phyloP scores from a whole-genome alignment of 345 rosid genomes.

The Corchorus olitorius region DNA sequence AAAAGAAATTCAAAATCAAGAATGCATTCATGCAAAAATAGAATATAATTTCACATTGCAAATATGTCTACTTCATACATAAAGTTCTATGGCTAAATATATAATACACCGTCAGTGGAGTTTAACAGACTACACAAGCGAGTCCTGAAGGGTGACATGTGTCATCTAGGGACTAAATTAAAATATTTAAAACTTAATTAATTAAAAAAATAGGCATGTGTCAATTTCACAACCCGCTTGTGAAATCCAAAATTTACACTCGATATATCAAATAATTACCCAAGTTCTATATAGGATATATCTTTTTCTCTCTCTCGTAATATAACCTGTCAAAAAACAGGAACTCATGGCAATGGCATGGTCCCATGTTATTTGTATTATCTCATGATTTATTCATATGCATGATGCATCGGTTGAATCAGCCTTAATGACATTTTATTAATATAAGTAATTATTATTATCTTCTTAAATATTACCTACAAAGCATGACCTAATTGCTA shows the following conservation, averaged over 20 bases:
- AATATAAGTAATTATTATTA: not conserved
- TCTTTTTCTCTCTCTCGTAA: not conserved
- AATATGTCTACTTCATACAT: not conserved
- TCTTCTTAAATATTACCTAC: not conserved
- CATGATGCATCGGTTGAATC: not conserved
- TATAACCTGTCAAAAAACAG: not conserved
- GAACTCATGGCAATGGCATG: not conserved
- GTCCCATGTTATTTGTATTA: conserved; percentile 5
- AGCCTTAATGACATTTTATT: not conserved
- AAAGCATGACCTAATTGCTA: not conserved
- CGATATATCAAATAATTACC: too few species aligned
- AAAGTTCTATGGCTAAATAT: too few species aligned
- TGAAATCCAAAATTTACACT: too few species aligned
- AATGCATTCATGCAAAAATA: not conserved
- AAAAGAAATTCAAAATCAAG: too few species aligned
- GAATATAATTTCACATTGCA: not conserved
- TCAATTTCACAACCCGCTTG: too few species aligned
- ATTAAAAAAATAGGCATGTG: too few species aligned
- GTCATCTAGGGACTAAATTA: too few species aligned
- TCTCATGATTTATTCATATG: not conserved
- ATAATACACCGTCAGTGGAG: too few species aligned
- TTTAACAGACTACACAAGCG: too few species aligned
- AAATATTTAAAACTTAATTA: too few species aligned
- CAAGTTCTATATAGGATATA: not conserved
- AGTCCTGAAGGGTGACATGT: too few species aligned